Percentiles rank a stretch among this genome's conserved stretches.
Evolutionary conservation across 1,139 yeast genomes (phyloP).

Genomic region (Magnusiomyces paraingens): DNA sequence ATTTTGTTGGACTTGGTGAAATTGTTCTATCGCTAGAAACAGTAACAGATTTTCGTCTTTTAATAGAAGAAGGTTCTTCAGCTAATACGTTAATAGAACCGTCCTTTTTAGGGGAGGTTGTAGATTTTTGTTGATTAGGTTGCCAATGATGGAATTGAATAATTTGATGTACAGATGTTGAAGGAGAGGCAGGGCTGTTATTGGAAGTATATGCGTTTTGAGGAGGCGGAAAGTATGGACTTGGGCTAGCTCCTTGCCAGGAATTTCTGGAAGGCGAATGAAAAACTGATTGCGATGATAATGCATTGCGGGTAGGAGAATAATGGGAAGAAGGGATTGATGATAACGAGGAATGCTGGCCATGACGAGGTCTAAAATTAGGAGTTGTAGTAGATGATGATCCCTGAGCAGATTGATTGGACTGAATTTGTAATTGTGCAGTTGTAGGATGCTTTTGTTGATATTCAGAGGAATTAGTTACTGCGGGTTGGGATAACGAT

Average conservation of each 20-base stretch:
- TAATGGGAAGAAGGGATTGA: constrained; percentile 12
- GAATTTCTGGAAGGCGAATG: constrained; percentile 11
- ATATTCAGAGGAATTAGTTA: constrained; percentile 18
- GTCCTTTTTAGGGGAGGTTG: constrained; percentile 16
- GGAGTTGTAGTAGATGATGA: constrained; percentile 2
- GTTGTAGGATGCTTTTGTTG: constrained; percentile 15
- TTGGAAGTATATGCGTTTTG: constrained; percentile 10
- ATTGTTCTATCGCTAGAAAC: constrained; percentile 4
- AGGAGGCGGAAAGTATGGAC: constrained; percentile 9
- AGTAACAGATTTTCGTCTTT: constrained; percentile 14
- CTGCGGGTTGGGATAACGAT: constrained; percentile 24
- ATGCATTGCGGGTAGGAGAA: constrained; percentile 7
- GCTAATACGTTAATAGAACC: neutral
- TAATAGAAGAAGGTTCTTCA: constrained; percentile 8
- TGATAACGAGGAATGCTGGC: constrained; percentile 17
- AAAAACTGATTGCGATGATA: neutral
- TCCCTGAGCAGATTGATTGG: constrained; percentile 15
- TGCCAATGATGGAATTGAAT: constrained; percentile 22
- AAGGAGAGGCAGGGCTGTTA: constrained; percentile 16
- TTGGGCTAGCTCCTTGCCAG: constrained; percentile 8
- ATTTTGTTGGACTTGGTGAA: constrained; percentile 8
- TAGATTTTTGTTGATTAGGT: constrained; percentile 16
- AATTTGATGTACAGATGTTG: constrained; percentile 18
- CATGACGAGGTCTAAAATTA: constrained; percentile 15
- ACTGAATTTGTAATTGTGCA: constrained; percentile 20